Evolutionary conservation across 176 grass and related monocot species (phyloP).

Genomic region (Cocos nucifera): DNA sequence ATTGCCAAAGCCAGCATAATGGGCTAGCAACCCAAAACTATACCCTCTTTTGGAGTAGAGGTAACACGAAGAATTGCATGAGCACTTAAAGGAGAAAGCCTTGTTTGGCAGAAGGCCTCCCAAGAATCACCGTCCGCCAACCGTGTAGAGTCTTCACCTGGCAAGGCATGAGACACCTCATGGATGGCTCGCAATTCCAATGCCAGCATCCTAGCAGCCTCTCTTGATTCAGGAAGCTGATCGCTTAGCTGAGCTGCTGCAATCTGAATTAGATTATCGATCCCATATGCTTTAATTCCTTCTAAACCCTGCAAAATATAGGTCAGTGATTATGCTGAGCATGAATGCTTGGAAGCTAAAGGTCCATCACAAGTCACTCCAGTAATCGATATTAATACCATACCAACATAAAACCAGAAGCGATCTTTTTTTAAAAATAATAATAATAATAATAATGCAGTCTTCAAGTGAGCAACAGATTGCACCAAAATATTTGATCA

Average conservation of each 20-base stretch:
- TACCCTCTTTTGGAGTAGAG: slow-evolving; percentile 31
- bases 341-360: no score
- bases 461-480: no score
- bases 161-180: slow-evolving; percentile 29
- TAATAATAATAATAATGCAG: no score
- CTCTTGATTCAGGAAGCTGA: slow-evolving; percentile 97
- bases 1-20: no score
- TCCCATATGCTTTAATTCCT: slow-evolving; percentile 21
- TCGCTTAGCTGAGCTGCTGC: slow-evolving; percentile 89
- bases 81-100: slow-evolving; percentile 59
- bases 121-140: slow-evolving; percentile 49
- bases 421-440: no score
- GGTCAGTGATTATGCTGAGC: no score
- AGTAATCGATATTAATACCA: no score
- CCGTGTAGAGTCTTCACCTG: neutral
- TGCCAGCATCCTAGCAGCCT: slow-evolving; percentile 53
- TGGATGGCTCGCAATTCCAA: slow-evolving; percentile 57
- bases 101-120: slow-evolving; percentile 76
- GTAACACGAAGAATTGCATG: slow-evolving; percentile 84
- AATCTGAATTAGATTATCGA: slow-evolving; percentile 77
- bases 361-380: no score
- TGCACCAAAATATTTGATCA: no score
- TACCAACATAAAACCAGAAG: no score
- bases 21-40: slow-evolving; percentile 38
- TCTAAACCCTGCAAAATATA: slow-evolving; percentile 23